These are phyloP conservation scores for Dactylonectria macrodidyma DNA, from an alignment of 2,329 filamentous ascomycete species.

Conservation along the genomic window DNA sequence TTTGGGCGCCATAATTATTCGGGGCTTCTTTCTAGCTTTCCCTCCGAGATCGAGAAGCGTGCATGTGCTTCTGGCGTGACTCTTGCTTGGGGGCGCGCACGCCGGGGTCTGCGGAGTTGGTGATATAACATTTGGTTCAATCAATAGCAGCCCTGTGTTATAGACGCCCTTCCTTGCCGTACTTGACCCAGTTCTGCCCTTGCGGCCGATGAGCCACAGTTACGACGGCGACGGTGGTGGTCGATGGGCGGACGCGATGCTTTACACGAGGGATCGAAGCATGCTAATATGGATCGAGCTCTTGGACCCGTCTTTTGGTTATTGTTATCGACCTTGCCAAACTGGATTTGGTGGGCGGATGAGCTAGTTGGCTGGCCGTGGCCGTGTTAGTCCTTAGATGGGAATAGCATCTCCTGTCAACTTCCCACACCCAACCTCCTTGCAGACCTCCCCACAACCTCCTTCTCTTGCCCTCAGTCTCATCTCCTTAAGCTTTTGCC, in stretches of 20 bases:
- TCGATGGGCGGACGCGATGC: slow-evolving; percentile 5
- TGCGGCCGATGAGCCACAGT: background rate
- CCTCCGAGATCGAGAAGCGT: slow-evolving; percentile 11
- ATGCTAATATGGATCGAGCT: background rate
- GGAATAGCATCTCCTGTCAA: slow-evolving; percentile 5
- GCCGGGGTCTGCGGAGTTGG: slow-evolving; percentile 6
- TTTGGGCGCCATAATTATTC: no score
- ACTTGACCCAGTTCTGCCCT: background rate
- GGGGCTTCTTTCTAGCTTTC: background rate
- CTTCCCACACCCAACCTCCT: slow-evolving; percentile 16
- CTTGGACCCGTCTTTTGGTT: background rate
- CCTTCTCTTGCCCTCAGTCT: slow-evolving; percentile 5
- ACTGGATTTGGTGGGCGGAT: no score
- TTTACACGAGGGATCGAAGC: slow-evolving; percentile 18
- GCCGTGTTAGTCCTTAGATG: background rate
- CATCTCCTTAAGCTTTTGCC: slow-evolving; percentile 7
- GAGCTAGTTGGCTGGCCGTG: background rate
- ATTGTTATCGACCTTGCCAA: background rate
- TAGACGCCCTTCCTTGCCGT: slow-evolving; percentile 4
- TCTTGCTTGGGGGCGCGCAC: slow-evolving; percentile 12
- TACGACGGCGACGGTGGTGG: background rate
- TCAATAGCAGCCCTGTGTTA: slow-evolving; percentile 15
- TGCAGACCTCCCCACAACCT: slow-evolving; percentile 10
- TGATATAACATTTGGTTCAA: background rate
- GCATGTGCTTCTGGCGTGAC: slow-evolving; percentile 24